A percentile compares a stretch with the other conserved stretches of the same genome.
Evolutionary conservation across 202 grass and related monocot species (phyloP).

Genomic region (Panicum virgatum): DNA sequence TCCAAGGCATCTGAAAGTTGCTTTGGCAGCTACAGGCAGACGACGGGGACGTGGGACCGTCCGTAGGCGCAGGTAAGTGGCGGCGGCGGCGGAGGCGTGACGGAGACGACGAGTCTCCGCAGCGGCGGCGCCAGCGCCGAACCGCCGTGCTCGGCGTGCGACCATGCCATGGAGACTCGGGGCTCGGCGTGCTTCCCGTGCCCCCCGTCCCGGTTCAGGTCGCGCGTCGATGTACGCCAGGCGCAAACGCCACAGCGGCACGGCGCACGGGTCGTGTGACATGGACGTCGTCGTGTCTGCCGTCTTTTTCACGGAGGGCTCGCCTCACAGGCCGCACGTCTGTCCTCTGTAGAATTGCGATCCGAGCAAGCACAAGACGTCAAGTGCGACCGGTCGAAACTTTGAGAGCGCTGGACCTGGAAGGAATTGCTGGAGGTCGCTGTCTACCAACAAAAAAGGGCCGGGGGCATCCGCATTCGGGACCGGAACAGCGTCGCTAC

Average conservation of each 20-base stretch:
- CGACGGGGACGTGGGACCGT: constrained; percentile 7
- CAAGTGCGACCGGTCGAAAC: neutral
- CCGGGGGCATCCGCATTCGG: neutral
- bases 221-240: neutral
- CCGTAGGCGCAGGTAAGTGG: neutral
- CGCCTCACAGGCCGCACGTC: neutral
- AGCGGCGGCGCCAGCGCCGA: too few species aligned
- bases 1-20: constrained; percentile 3
- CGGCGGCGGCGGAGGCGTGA: neutral
- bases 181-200: too few species aligned
- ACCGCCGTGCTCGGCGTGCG: neutral
- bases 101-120: neutral
- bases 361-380: neutral
- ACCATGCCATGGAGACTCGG: neutral
- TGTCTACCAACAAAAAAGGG: neutral
- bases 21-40: neutral
- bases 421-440: neutral
- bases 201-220: neutral
- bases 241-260: neutral
- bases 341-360: neutral
- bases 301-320: neutral
- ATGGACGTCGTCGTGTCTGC: neutral
- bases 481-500: neutral
- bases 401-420: neutral
- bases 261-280: neutral